These are phyloP conservation scores for Cyclostephanos invisitatus DNA, from an alignment of 108 stramenopile species.

Conservation along the genomic window DNA sequence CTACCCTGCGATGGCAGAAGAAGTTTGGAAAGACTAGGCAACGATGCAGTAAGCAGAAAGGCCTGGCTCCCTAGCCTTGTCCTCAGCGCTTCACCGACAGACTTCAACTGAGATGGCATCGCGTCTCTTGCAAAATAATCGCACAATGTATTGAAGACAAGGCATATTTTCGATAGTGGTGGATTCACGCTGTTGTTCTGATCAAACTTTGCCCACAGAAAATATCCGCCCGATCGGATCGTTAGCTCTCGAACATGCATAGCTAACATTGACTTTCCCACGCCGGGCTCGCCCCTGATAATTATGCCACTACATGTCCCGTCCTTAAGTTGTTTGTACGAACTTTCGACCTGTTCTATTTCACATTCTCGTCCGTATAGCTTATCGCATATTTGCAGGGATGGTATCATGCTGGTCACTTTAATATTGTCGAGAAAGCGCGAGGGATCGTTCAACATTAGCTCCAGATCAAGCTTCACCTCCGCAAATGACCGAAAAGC, in stretches of 20 bases:
- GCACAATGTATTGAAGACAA: slow-evolving; percentile 18
- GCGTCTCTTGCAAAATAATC: slow-evolving; percentile 14
- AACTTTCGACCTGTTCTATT: slow-evolving; percentile 5
- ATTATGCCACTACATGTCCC: slow-evolving; percentile 13
- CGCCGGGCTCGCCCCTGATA: slow-evolving; percentile 21
- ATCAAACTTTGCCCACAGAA: slow-evolving; percentile 35
- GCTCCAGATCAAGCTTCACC: slow-evolving; percentile 21
- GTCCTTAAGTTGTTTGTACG: slow-evolving; percentile 2
- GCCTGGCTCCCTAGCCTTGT: not conserved
- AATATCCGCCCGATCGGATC: slow-evolving; percentile 1
- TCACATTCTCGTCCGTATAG: slow-evolving; percentile 33
- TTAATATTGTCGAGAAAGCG: slow-evolving; percentile 27
- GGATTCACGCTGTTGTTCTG: slow-evolving; percentile 22
- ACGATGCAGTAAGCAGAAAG: slow-evolving; percentile 4
- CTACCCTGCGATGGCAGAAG: not conserved
- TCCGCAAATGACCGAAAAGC: slow-evolving; percentile 25
- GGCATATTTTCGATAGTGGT: slow-evolving; percentile 20
- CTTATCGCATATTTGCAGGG: slow-evolving; percentile 12
- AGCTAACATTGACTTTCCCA: slow-evolving; percentile 35
- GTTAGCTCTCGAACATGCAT: slow-evolving; percentile 7
- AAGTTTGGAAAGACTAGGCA: slow-evolving; percentile 25
- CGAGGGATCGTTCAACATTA: slow-evolving; percentile 19
- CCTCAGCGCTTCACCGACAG: not conserved
- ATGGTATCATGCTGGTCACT: not conserved
- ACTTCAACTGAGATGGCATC: slow-evolving; percentile 3